Evolutionary conservation across 768 basidiomycete genomes (phyloP).

Genomic region (Gloeophyllum trabeum): DNA sequence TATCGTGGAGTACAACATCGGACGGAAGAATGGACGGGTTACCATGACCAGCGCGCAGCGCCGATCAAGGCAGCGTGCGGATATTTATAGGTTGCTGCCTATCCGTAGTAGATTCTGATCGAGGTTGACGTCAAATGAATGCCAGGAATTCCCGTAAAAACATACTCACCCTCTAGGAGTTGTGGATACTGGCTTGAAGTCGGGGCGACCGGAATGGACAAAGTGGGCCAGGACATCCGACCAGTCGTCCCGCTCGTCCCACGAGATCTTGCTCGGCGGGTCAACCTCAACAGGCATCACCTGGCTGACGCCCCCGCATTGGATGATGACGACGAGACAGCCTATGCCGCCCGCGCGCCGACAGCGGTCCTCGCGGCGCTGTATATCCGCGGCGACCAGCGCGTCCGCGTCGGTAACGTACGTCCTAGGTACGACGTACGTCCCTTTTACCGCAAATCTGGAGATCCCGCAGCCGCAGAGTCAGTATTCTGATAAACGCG

Average conservation of each 20-base stretch:
- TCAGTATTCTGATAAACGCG: slow-evolving; percentile 7
- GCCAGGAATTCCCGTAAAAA: no score
- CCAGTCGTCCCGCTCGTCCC: slow-evolving; percentile 74
- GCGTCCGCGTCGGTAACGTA: slow-evolving; percentile 59
- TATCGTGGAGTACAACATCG: no score
- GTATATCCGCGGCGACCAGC: slow-evolving; percentile 65
- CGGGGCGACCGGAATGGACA: slow-evolving; percentile 59
- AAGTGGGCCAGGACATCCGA: slow-evolving; percentile 55
- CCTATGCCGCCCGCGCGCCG: slow-evolving; percentile 69
- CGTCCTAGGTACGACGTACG: slow-evolving; percentile 60
- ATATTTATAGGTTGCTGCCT: no score
- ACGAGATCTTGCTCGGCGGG: slow-evolving; percentile 62
- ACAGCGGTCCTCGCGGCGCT: slow-evolving; percentile 71
- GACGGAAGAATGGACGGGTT: no score
- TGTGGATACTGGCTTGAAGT: slow-evolving; percentile 79
- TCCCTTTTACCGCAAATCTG: slow-evolving; percentile 59
- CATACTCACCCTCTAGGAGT: slow-evolving; percentile 63
- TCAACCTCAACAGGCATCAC: slow-evolving; percentile 86
- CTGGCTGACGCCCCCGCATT: slow-evolving; percentile 66
- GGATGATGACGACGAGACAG: slow-evolving; percentile 61
- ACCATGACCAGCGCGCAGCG: no score
- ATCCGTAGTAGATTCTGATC: no score
- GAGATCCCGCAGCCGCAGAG: slow-evolving; percentile 5
- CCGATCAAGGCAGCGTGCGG: no score
- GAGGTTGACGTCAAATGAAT: no score